Percentiles rank a stretch among this genome's conserved stretches.
Conservation (phyloP, 2,329 filamentous ascomycete species). For the Trichocomaceae sp. region DNA sequence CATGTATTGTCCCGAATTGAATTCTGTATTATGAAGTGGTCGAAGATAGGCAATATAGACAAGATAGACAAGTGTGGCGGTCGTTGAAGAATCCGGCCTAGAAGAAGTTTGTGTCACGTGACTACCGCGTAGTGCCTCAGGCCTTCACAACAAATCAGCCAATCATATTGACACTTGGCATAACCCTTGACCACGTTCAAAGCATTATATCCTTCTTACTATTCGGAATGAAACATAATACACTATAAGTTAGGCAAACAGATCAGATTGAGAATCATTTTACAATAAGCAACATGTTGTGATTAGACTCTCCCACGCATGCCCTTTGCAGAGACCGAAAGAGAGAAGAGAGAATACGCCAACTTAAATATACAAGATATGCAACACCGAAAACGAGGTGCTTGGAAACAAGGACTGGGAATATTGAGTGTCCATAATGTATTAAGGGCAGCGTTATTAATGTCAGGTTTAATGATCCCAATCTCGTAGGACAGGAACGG, state of each 20-base stretch:
- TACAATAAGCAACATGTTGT: not conserved
- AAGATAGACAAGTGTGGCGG: not conserved
- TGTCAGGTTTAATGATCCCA: not conserved
- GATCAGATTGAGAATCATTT: not conserved
- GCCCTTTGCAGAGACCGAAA: not conserved
- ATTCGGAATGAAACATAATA: not conserved
- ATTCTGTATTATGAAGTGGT: not conserved
- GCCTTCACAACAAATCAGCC: not conserved
- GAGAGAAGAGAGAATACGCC: not conserved
- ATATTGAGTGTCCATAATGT: not conserved
- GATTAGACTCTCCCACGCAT: not conserved
- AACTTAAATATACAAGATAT: not conserved
- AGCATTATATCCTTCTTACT: not conserved
- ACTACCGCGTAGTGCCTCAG: too few relatives aligned
- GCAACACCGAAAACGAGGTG: not conserved
- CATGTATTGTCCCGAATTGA: not conserved
- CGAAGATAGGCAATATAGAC: not conserved
- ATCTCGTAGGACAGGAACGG: not conserved
- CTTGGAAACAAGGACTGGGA: not conserved
- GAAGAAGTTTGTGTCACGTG: slow-evolving; percentile 6
- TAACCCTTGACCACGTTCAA: not conserved
- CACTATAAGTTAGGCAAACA: not conserved
- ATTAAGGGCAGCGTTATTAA: slow-evolving; percentile 2
- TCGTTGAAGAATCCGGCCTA: not conserved
- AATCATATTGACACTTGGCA: not conserved